Conservation (phyloP, 2,329 filamentous ascomycete genomes). For the Septoria petroselini region DNA sequence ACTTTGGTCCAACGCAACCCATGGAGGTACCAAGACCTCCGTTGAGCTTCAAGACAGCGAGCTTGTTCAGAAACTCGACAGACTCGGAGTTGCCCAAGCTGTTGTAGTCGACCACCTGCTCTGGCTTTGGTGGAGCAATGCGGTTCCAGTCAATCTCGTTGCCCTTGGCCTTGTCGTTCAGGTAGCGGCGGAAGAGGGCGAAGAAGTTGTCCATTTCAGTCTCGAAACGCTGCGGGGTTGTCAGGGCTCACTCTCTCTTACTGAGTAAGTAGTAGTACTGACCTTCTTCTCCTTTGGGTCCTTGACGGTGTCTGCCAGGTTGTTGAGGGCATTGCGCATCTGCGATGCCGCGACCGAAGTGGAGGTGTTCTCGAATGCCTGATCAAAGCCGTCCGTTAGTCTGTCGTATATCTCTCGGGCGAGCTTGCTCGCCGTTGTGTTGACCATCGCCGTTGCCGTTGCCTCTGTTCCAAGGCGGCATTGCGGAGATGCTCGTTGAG, state of each 20-base stretch:
- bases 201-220: conserved; percentile 99
- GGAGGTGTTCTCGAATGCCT: conserved; percentile 99
- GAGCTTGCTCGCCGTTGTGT: conserved; percentile 11
- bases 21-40: conserved; percentile 99
- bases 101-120: conserved; percentile 93
- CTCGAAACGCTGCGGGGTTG: conserved; percentile 69
- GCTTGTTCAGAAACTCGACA: conserved; percentile 91
- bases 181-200: conserved; percentile 92
- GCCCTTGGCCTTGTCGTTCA: conserved; percentile 98
- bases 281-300: conserved; percentile 79
- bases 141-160: conserved; percentile 95
- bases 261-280: conserved; percentile 32
- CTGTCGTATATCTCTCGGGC: conserved; percentile 15
- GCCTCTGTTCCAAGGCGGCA: too few species aligned
- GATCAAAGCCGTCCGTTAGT: conserved; percentile 27
- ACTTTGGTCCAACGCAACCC: conserved; percentile 99
- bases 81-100: conserved; percentile 85
- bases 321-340: conserved; percentile 97
- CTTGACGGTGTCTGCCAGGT: conserved; percentile 82
- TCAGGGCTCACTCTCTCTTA: conserved; percentile 5
- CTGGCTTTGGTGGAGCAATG: conserved; percentile 86
- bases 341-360: conserved; percentile 97
- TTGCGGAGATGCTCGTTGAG: too few species aligned
- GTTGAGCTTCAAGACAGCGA: conserved; percentile 98
- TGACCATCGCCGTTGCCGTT: neutral